Evolutionary conservation across 2,329 filamentous ascomycete genomes (phyloP), one percentile per base, ranked within the genome.

Genomic region (Colletotrichum gloeosporioides): DNA sequence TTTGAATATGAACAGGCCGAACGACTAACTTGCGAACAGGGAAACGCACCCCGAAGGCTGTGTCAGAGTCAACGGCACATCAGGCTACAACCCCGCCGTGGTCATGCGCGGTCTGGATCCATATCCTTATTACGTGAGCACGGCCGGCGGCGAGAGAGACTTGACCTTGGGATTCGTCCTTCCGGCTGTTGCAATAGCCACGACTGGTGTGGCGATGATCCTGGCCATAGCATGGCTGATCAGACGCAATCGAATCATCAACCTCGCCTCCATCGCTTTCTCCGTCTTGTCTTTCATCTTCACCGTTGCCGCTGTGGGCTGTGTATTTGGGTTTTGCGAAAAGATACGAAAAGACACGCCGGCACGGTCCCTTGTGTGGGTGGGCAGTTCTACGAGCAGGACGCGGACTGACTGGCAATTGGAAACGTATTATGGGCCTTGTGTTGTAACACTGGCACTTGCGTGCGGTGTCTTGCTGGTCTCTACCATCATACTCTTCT

Each of bases 181-280:
- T 9, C 59, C 59, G 0, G 59, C 31, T 2, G 31, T 63, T 22
- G 31, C 59, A 0, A 36, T 3, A 1, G 31, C 59, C 2, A 31
- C 15, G 4, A 34, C 3, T 34, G 59, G 31, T 4, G 29, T 4
- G 27, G 59, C 59, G 31, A 22, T 63, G 1, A 31, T 62, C 5
- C n/a, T 32, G 3, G 2, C 3, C 0, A 1, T 22, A 13, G 9
- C 31, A 10, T 3, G 3, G 10, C 4, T 62, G 1, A 1, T 34
- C 4, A 62, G 3, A n/a, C 29, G 59, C 5, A 62, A 63, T 22
- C 27, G 31, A 9, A 22, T 36, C 18, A 6, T 3, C 3, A 12
- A n/a, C 8, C 7, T 62, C 2, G n/a, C 22, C 9, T 6, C 12
- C 18, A 10, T 34, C 10, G 6, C 18, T 2, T 22, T 22, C 3